These are phyloP conservation scores for Chenopodium album DNA, from an alignment of 148 eudicot species.

Conservation along the genomic window DNA sequence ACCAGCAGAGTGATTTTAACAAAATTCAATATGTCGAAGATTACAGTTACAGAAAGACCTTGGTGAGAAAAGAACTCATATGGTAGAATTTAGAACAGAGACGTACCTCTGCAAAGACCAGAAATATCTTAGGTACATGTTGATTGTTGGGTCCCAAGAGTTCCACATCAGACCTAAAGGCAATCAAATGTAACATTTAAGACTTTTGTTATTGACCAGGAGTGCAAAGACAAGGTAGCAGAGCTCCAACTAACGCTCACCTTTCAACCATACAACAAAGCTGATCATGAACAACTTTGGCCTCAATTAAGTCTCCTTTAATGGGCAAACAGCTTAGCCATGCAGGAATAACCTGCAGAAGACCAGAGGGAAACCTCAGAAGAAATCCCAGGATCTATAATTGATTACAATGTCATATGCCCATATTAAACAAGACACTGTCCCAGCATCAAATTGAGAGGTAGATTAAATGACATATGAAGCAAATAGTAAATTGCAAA, in stretches of 20 bases:
- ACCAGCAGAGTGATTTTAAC: not conserved
- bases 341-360: conserved; percentile 72
- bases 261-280: conserved; percentile 92
- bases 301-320: conserved; percentile 82
- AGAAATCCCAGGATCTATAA: not conserved
- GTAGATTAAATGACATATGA: not conserved
- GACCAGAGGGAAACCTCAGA: conserved; percentile 6
- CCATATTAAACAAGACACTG: not conserved
- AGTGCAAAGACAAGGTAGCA: not conserved
- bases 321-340: conserved; percentile 82
- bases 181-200: not conserved
- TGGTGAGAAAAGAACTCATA: not conserved
- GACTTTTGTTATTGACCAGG: not conserved
- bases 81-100: not conserved
- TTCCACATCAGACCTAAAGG: conserved; percentile 80
- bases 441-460: not conserved
- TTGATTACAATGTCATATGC: not conserved
- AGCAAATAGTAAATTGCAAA: not conserved
- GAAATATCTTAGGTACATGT: conserved; percentile 77
- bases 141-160: conserved; percentile 89
- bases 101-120: conserved; percentile 93
- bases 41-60: not conserved
- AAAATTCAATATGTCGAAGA: not conserved
- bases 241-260: conserved; percentile 24
- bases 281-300: conserved; percentile 88